Percentiles rank a stretch among this genome's conserved stretches.
phyloP scores from a whole-genome alignment of 73 alveolate species.

The Tetrahymena borealis region DNA sequence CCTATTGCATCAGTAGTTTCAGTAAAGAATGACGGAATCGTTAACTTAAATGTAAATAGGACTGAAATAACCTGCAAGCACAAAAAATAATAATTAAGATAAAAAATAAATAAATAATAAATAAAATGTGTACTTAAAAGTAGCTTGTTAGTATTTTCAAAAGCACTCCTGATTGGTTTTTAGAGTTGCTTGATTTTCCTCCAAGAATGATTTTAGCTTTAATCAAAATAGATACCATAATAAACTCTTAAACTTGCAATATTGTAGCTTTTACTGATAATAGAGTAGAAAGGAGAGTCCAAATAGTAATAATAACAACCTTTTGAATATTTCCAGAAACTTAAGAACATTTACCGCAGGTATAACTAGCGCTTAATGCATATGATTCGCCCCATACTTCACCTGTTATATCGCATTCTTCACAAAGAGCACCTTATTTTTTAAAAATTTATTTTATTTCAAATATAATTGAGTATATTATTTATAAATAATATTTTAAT shows the following conservation, averaged over 20 bases:
- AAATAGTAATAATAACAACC: slow-evolving; percentile 4
- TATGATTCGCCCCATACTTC: slow-evolving; percentile 13
- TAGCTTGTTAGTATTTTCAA: neutral
- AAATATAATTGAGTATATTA: neutral
- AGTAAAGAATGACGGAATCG: neutral
- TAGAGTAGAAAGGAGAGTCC: slow-evolving; percentile 14
- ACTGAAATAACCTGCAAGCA: neutral
- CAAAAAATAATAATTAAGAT: neutral
- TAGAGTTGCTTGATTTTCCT: neutral
- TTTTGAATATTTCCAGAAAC: slow-evolving; percentile 9
- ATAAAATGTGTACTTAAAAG: neutral
- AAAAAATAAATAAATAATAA: neutral
- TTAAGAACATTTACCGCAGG: slow-evolving; percentile 30
- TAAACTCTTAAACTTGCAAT: neutral
- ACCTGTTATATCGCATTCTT: slow-evolving; percentile 34
- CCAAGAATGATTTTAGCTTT: neutral
- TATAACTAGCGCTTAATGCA: slow-evolving; percentile 9
- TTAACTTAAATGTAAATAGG: neutral
- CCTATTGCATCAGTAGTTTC: neutral
- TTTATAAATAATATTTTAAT: too few relatives aligned
- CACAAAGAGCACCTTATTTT: slow-evolving; percentile 47
- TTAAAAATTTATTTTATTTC: neutral
- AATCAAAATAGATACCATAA: neutral
- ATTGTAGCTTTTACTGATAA: slow-evolving; percentile 4
- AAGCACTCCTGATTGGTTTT: neutral